Percentiles rank a stretch among this genome's conserved stretches.
Evolutionary conservation across 371 early-diverging fungal species (phyloP).

Genomic region (Synchytrium microbalum): DNA sequence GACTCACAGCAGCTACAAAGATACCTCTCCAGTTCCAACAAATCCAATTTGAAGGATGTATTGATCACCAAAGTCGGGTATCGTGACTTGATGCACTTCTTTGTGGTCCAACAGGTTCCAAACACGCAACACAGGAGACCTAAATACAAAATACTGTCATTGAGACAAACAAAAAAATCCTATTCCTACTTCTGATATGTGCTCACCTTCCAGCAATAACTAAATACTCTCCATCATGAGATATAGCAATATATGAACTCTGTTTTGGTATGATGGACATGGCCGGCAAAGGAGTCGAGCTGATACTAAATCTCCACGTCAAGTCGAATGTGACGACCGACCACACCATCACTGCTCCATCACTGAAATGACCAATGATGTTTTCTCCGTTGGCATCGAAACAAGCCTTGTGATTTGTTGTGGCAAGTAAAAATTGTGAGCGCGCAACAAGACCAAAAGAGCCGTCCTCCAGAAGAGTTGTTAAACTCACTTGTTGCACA

Average conservation of each 20-base stretch:
- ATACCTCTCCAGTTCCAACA: constrained; percentile 28
- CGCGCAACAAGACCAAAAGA: neutral
- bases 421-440: neutral
- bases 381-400: constrained; percentile 27
- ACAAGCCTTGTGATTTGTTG: constrained; percentile 15
- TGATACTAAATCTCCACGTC: constrained; percentile 36
- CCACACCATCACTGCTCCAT: constrained; percentile 39
- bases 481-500: constrained; percentile 27
- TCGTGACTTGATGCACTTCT: constrained; percentile 35
- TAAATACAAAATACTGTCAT: constrained; percentile 1
- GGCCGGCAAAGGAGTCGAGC: neutral
- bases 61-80: constrained; percentile 26
- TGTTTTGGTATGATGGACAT: constrained; percentile 1
- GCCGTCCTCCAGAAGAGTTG: neutral
- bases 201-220: constrained; percentile 34
- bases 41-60: constrained; percentile 34
- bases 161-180: neutral
- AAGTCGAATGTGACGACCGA: constrained; percentile 26
- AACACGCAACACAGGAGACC: constrained; percentile 28
- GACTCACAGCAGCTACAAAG: too few relatives aligned
- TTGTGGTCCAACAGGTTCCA: constrained; percentile 38
- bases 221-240: constrained; percentile 31
- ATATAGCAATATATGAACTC: constrained; percentile 20
- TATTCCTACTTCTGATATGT: neutral
- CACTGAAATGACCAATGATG: constrained; percentile 33